Conservation (phyloP, 1,284 basidiomycete species). For the Waitea zeae region DNA sequence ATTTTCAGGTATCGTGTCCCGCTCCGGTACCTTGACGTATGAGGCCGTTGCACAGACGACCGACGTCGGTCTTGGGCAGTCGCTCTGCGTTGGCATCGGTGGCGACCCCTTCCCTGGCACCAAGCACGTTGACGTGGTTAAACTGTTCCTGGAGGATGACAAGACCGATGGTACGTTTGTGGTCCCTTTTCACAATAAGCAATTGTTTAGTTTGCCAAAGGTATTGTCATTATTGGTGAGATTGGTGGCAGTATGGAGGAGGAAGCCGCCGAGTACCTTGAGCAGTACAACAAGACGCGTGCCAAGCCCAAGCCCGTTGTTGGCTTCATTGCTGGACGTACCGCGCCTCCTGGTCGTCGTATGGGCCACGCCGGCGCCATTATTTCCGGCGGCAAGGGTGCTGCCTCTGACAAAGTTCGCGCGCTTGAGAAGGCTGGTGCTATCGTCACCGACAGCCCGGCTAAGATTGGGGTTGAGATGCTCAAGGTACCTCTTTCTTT, state of each 20-base stretch:
- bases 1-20: constrained; percentile 78
- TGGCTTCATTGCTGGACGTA: constrained; percentile 94
- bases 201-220: constrained; percentile 21
- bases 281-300: constrained; percentile 84
- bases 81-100: constrained; percentile 93
- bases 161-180: constrained; percentile 66
- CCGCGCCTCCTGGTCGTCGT: constrained; percentile 91
- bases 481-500: constrained; percentile 37
- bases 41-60: constrained; percentile 94
- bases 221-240: constrained; percentile 96
- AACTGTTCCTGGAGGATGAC: constrained; percentile 89
- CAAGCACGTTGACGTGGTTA: constrained; percentile 90
- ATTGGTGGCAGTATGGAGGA: constrained; percentile 99
- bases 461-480: constrained; percentile 81
- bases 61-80: constrained; percentile 89
- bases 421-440: constrained; percentile 91
- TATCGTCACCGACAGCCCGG: constrained; percentile 91
- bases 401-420: constrained; percentile 88
- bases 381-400: constrained; percentile 95
- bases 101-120: constrained; percentile 99
- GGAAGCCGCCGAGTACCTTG: constrained; percentile 93
- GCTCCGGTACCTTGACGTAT: constrained; percentile 88
- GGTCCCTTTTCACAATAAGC: too few relatives aligned
- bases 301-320: constrained; percentile 89
- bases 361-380: constrained; percentile 99